These are phyloP conservation scores for Canavalia ensiformis DNA, from an alignment of 306 rosid genomes.

Conservation along the genomic window DNA sequence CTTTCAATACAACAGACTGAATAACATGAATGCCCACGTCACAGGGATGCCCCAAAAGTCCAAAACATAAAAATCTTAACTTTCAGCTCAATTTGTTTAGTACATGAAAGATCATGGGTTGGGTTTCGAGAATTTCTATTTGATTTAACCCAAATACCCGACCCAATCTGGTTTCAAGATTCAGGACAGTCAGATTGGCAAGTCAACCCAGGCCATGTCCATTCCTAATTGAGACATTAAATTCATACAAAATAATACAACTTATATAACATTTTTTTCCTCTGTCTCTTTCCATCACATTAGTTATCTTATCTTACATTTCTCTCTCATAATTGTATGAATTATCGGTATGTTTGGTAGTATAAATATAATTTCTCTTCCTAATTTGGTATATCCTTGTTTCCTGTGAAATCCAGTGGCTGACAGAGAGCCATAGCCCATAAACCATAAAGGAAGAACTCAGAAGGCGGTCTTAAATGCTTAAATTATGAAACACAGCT, in stretches of 20 bases:
- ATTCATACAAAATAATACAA: too few relatives aligned
- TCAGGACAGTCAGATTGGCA: neutral
- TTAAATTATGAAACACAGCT: conserved; percentile 50
- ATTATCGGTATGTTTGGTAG: too few relatives aligned
- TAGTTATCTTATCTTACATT: too few relatives aligned
- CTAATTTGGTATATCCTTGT: conserved; percentile 8
- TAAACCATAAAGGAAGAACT: conserved; percentile 20
- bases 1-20: conserved; percentile 25
- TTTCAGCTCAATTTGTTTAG: conserved; percentile 42
- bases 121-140: neutral
- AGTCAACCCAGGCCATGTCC: neutral
- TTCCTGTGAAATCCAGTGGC: conserved; percentile 24
- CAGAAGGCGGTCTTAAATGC: conserved; percentile 21
- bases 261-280: too few relatives aligned
- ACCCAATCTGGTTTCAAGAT: neutral
- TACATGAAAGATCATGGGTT: too few relatives aligned
- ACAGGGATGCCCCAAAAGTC: conserved; percentile 7
- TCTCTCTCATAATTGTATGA: too few relatives aligned
- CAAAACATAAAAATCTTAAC: conserved; percentile 34
- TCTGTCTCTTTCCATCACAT: too few relatives aligned
- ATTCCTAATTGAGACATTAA: neutral
- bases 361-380: too few relatives aligned
- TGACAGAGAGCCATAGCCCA: conserved; percentile 34
- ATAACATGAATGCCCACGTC: neutral
- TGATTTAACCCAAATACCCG: neutral